phyloP scores from a whole-genome alignment of 2,329 filamentous ascomycete species.

The Sporothrix brasiliensis region DNA sequence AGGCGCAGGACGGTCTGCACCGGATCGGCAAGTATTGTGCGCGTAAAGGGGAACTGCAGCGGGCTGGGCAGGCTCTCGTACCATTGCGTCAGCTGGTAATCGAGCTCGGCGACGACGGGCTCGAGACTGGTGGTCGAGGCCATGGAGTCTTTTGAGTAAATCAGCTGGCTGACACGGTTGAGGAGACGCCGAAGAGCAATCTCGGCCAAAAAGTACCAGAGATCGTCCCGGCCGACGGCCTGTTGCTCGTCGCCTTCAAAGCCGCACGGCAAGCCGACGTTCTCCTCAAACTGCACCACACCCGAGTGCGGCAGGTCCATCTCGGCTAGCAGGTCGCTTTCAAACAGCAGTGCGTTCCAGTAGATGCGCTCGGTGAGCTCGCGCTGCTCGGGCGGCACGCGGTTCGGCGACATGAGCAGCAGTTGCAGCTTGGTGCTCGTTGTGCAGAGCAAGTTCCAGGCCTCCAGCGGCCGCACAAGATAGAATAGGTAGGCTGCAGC shows the following conservation, averaged over 20 bases:
- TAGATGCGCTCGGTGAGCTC: constrained; percentile 78
- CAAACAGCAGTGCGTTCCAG: constrained; percentile 81
- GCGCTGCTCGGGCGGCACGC: constrained; percentile 69
- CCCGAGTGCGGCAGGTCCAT: constrained; percentile 81
- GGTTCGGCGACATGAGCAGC: constrained; percentile 69
- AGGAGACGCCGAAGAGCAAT: constrained; percentile 76
- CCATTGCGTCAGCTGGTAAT: constrained; percentile 83
- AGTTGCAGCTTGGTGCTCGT: constrained; percentile 82
- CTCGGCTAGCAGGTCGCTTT: constrained; percentile 78
- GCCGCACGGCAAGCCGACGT: constrained; percentile 74
- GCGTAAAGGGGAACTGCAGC: constrained; percentile 75
- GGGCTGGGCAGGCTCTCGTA: constrained; percentile 75
- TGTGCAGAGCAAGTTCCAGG: constrained; percentile 78
- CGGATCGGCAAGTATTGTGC: constrained; percentile 65
- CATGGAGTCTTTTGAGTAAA: constrained; percentile 74
- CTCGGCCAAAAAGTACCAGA: constrained; percentile 86
- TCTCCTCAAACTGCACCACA: constrained; percentile 79
- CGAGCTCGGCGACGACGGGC: constrained; percentile 76
- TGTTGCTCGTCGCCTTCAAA: constrained; percentile 72
- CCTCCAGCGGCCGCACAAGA: constrained; percentile 77
- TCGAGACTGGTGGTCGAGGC: constrained; percentile 73
- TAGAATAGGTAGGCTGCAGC: constrained; percentile 84
- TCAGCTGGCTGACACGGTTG: constrained; percentile 77
- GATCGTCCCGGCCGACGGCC: constrained; percentile 68
- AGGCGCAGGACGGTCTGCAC: constrained; percentile 78